Evolutionary conservation across 345 rosid genomes (phyloP).

Genomic region (Physaria fendleri): DNA sequence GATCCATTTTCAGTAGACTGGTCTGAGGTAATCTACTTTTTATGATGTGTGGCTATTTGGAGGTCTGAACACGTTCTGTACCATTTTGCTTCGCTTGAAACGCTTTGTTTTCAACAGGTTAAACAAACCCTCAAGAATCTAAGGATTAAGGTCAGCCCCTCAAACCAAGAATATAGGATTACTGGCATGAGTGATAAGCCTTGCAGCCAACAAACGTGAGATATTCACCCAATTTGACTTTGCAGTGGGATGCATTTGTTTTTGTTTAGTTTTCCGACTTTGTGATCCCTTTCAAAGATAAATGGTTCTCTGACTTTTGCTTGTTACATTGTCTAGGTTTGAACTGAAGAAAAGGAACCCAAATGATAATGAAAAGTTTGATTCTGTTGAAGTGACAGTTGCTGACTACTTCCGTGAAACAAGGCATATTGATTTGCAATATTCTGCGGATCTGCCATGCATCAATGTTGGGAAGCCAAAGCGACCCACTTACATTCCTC

Average conservation of each 20-base stretch:
- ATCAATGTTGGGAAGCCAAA: slow-evolving; percentile 84
- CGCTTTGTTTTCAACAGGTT: slow-evolving; percentile 35
- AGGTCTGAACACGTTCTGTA: no score
- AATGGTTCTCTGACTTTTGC: no score
- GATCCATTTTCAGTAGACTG: slow-evolving; percentile 1
- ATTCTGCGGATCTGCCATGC: slow-evolving; percentile 60
- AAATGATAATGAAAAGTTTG: no score
- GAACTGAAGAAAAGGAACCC: slow-evolving; percentile 28
- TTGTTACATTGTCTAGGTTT: slow-evolving; percentile 46
- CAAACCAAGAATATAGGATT: slow-evolving; percentile 57
- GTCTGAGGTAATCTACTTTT: slow-evolving; percentile 21
- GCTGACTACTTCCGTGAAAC: slow-evolving; percentile 58
- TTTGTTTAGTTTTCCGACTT: no score
- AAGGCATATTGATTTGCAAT: slow-evolving; percentile 37
- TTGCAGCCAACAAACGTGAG: slow-evolving; percentile 29
- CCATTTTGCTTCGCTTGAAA: no score
- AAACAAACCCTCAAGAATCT: slow-evolving; percentile 48
- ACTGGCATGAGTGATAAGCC: slow-evolving; percentile 6
- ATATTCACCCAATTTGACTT: no score
- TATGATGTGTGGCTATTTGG: no score
- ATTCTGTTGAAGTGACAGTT: slow-evolving; percentile 64
- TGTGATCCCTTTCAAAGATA: no score
- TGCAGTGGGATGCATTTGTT: no score
- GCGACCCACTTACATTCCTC: slow-evolving; percentile 62
- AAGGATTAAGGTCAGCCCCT: slow-evolving; percentile 43